Evolutionary conservation across 2,329 filamentous ascomycete species (phyloP).

Genomic region (Lasiodiplodia sp.): DNA sequence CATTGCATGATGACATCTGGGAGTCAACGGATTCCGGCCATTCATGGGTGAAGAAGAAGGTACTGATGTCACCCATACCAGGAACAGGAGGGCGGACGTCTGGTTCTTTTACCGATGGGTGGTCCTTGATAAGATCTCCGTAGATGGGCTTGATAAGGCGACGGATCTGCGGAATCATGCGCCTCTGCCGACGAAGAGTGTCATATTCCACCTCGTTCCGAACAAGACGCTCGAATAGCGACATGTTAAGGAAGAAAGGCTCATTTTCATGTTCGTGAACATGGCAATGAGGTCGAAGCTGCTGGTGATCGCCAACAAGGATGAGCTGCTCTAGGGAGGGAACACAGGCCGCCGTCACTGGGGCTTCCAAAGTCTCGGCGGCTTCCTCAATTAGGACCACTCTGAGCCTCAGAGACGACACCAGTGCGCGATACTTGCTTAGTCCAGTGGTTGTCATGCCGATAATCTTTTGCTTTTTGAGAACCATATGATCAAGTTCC

Average conservation of each 20-base stretch:
- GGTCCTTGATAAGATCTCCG: constrained; percentile 62
- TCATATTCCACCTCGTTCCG: constrained; percentile 68
- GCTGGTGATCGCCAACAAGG: constrained; percentile 81
- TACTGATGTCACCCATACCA: constrained; percentile 68
- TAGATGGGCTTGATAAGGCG: constrained; percentile 70
- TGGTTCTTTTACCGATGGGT: constrained; percentile 59
- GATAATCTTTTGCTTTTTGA: constrained; percentile 67
- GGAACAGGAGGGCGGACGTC: constrained; percentile 60
- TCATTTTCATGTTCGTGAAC: constrained; percentile 64
- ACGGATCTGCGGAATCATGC: constrained; percentile 75
- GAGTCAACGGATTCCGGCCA: constrained; percentile 71
- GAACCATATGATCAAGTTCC: constrained; percentile 65
- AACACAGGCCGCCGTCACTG: constrained; percentile 66
- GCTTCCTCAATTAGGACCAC: constrained; percentile 81
- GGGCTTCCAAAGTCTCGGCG: constrained; percentile 75
- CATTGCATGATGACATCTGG: constrained; percentile 73
- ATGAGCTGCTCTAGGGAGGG: constrained; percentile 70
- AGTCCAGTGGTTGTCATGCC: constrained; percentile 81
- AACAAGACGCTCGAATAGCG: constrained; percentile 82
- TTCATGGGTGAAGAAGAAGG: constrained; percentile 69
- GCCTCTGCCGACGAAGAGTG: constrained; percentile 72
- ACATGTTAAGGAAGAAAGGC: constrained; percentile 74
- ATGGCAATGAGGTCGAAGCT: constrained; percentile 74
- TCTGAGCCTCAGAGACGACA: constrained; percentile 70
- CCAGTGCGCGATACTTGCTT: constrained; percentile 77